Evolutionary conservation across 441 rosid species (phyloP).

Genomic region (Daphne laureola): DNA sequence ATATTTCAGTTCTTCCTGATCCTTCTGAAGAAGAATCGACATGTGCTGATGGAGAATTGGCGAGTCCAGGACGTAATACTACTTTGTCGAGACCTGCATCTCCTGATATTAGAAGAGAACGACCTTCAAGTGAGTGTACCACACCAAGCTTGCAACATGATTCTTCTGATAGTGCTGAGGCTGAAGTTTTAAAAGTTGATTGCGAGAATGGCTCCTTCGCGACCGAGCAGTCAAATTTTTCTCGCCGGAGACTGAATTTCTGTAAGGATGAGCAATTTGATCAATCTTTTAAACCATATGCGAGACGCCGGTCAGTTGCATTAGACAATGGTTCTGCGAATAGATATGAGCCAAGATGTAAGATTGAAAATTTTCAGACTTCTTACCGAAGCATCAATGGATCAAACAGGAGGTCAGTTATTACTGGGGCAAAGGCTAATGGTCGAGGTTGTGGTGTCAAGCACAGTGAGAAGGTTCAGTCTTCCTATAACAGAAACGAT

Average conservation of each 20-base stretch:
- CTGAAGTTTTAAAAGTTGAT: slow-evolving; percentile 38
- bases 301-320: slow-evolving; percentile 38
- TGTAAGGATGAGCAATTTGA: slow-evolving; percentile 49
- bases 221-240: slow-evolving; percentile 42
- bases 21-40: slow-evolving; percentile 41
- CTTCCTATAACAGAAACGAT: slow-evolving; percentile 44
- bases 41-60: slow-evolving; percentile 39
- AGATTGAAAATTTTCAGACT: slow-evolving; percentile 45
- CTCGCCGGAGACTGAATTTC: slow-evolving; percentile 43
- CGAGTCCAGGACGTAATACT: slow-evolving; percentile 37
- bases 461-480: slow-evolving; percentile 49
- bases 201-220: slow-evolving; percentile 44
- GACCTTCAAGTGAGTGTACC: slow-evolving; percentile 23
- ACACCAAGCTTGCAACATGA: slow-evolving; percentile 27
- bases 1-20: slow-evolving; percentile 25
- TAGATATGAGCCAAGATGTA: slow-evolving; percentile 50
- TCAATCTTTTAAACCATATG: slow-evolving; percentile 54
- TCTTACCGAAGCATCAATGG: slow-evolving; percentile 50
- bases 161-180: slow-evolving; percentile 41
- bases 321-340: slow-evolving; percentile 44
- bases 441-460: slow-evolving; percentile 45
- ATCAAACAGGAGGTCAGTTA: slow-evolving; percentile 41
- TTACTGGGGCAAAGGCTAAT: slow-evolving; percentile 38
- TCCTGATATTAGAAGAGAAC: slow-evolving; percentile 37
- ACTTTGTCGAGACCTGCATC: slow-evolving; percentile 44